phyloP scores from a whole-genome alignment of 768 basidiomycete species.

The Amanita jacksonii region DNA sequence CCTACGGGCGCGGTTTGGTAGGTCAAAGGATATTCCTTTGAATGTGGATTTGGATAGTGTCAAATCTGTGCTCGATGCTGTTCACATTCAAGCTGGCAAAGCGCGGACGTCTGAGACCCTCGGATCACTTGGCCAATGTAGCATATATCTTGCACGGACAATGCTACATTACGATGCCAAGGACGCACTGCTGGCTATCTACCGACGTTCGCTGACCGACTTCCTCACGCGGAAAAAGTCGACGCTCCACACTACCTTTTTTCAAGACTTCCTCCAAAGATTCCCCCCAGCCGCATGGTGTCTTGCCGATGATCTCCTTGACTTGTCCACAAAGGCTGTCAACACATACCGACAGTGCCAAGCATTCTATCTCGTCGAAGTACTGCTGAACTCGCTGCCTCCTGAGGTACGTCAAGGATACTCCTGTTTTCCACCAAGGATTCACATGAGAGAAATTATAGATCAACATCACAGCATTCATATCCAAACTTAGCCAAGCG shows the following conservation, averaged over 20 bases:
- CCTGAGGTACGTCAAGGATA: constrained; percentile 28
- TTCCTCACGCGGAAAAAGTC: constrained; percentile 79
- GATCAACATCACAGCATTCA: constrained; percentile 37
- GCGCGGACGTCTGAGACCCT: constrained; percentile 52
- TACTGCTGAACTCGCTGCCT: constrained; percentile 48
- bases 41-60: constrained; percentile 35
- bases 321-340: constrained; percentile 45
- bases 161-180: constrained; percentile 31
- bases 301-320: constrained; percentile 50
- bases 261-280: constrained; percentile 68
- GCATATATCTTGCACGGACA: constrained; percentile 57
- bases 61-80: constrained; percentile 40
- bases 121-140: constrained; percentile 56
- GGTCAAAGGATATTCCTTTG: constrained; percentile 58
- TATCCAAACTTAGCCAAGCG: constrained; percentile 37
- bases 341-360: constrained; percentile 75
- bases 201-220: constrained; percentile 60
- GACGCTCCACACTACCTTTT: constrained; percentile 59
- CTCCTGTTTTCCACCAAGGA: neutral
- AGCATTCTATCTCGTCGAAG: constrained; percentile 60
- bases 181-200: constrained; percentile 40
- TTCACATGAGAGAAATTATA: constrained; percentile 16
- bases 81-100: constrained; percentile 69
- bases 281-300: constrained; percentile 57
- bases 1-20: constrained; percentile 62